Evolutionary conservation across 2,329 filamentous ascomycete species (phyloP).

Genomic region (Cadophora gregata): DNA sequence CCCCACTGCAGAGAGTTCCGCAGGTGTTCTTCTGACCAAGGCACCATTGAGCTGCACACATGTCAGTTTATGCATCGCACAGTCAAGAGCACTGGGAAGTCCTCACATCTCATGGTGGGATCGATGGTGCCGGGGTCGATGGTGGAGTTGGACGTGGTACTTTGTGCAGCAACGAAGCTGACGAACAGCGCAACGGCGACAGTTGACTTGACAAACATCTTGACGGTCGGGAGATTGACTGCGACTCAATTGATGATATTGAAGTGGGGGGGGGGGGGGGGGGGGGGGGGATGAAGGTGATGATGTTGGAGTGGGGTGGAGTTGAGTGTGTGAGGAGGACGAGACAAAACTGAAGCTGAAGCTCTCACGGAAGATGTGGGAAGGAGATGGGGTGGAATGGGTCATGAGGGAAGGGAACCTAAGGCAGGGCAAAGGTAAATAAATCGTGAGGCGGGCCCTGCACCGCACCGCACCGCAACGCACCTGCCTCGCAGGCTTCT

Average conservation of each 20-base stretch:
- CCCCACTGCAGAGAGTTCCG: conserved; percentile 61
- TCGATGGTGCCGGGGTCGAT: conserved; percentile 37
- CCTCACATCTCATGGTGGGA: conserved; percentile 35
- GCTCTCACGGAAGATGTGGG: neutral
- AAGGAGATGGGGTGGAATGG: neutral
- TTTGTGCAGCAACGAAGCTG: conserved; percentile 36
- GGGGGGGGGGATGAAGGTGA: conserved; percentile 15
- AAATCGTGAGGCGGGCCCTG: conserved; percentile 12
- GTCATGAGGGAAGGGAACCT: too few relatives aligned
- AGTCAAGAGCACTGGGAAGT: neutral
- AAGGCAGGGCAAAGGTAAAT: conserved; percentile 12
- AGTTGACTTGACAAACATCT: conserved; percentile 42
- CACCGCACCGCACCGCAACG: neutral
- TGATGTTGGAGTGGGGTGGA: conserved; percentile 19
- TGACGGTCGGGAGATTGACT: conserved; percentile 22
- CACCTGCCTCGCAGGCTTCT: neutral
- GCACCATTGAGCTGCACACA: conserved; percentile 59
- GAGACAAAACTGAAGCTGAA: neutral
- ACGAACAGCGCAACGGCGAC: conserved; percentile 40
- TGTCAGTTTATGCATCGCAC: conserved; percentile 28
- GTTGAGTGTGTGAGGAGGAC: conserved; percentile 12
- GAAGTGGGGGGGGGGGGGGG: too few relatives aligned
- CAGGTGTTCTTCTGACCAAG: conserved; percentile 63
- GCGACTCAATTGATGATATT: conserved; percentile 31
- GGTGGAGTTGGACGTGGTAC: conserved; percentile 34